Base-by-base conservation (phyloP, 306 rosid genomes). In the Rubus idaeus region DNA sequence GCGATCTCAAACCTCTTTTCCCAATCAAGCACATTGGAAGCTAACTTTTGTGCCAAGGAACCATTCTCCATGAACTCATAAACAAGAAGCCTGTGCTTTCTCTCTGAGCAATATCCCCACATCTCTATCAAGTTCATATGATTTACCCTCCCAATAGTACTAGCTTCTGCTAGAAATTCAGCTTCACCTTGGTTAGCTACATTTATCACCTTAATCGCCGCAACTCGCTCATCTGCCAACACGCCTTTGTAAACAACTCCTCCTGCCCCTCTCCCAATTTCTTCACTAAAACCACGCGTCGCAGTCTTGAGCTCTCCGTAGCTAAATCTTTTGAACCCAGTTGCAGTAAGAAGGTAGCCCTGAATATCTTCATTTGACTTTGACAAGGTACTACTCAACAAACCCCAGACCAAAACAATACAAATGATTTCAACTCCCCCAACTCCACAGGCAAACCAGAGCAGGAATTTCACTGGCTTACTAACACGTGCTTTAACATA, bases 61-160 rank as follows among this genome's bases (percentile, higher is more conserved):
- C 92, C 91, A 77, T 78, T 83, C 51, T 83, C 91, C 80, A 87
- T 44, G 70, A 70, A 83, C 86, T 86, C 92, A 13, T 83, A 88
- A 30, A 88, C 92, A 74, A 88, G n/a, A 39, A 88, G 70, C 84
- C 88, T 85, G 18, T 82, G 92, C 67, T 83, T 90, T 67, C 88
- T 75, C 66, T 90, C 88, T 10, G 77, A 81, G 52, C 92, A 88
- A 20, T 88, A 86, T 0, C 96, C 96, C 91, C 86, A 86, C 84
- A 85, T 71, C 55, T 86, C 84, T 62, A 88, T 90, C 82, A 90
- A 76, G 71, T 88, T 83, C 86, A 86, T 90, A 65, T 86, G 92
- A 64, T 90, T 88, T 23, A 88, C 83, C 77, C 80, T 86, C 77
- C 89, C 89, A 21, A 88, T 87, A 70, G 79, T 85, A 47, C 87